A percentile compares a stretch with the other conserved stretches of the same genome.
phyloP scores from a whole-genome alignment of 768 basidiomycete genomes.

The Russula griseocarnosa region DNA sequence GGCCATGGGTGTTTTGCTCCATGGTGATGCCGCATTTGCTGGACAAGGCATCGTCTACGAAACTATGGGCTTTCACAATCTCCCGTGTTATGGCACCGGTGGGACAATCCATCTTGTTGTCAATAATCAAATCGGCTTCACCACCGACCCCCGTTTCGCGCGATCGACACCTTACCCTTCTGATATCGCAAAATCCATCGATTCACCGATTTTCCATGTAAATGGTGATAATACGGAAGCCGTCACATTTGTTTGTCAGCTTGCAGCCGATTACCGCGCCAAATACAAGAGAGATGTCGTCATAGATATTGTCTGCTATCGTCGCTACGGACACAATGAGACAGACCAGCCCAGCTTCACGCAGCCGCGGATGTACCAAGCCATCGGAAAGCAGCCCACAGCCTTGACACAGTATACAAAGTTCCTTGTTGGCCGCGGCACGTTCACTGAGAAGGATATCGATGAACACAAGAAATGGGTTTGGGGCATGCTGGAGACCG shows the following conservation, averaged over 20 bases:
- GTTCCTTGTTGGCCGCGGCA: conserved; percentile 82
- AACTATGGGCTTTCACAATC: conserved; percentile 96
- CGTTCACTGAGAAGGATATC: conserved; percentile 93
- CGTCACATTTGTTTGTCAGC: conserved; percentile 96
- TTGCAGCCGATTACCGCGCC: conserved; percentile 96
- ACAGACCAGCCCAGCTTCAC: conserved; percentile 99
- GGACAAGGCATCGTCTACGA: conserved; percentile 99
- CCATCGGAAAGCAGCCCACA: conserved; percentile 91
- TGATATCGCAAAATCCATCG: conserved; percentile 97
- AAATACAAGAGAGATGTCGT: conserved; percentile 99
- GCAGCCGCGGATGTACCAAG: conserved; percentile 97
- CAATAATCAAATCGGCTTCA: conserved; percentile 99
- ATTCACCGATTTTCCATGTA: conserved; percentile 98
- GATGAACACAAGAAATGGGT: conserved; percentile 99
- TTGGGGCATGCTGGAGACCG: conserved; percentile 97
- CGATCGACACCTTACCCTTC: conserved; percentile 98
- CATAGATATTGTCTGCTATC: conserved; percentile 97
- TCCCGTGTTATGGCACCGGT: conserved; percentile 94
- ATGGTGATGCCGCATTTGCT: conserved; percentile 98
- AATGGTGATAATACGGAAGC: conserved; percentile 99
- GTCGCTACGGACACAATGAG: conserved; percentile 99
- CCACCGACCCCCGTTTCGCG: conserved; percentile 95
- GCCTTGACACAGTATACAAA: conserved; percentile 90
- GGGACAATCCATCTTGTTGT: conserved; percentile 98
- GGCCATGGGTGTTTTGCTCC: conserved; percentile 93